A percentile compares a stretch with the other conserved stretches of the same genome.
Evolutionary conservation across 1,284 basidiomycete genomes (phyloP).

Genomic region (Apiotrichum siamense): DNA sequence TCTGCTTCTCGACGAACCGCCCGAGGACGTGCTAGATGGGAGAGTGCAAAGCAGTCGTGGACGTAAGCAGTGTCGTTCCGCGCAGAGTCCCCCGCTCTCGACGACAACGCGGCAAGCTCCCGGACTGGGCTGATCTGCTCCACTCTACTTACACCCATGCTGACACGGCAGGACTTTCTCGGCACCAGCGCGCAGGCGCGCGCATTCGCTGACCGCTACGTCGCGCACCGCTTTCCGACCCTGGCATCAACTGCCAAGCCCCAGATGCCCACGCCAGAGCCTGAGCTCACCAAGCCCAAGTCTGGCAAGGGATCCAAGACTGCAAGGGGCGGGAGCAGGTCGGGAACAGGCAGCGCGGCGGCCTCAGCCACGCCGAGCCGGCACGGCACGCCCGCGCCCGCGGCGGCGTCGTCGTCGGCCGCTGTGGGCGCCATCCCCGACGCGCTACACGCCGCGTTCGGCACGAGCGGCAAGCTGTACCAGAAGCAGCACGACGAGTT

Average conservation of each 20-base stretch:
- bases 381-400: neutral
- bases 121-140: too few relatives aligned
- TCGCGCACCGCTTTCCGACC: slow-evolving; percentile 33
- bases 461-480: slow-evolving; percentile 32
- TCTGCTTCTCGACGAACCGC: too few relatives aligned
- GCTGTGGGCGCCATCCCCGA: slow-evolving; percentile 16
- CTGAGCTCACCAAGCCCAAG: slow-evolving; percentile 4
- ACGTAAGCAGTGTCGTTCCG: too few relatives aligned
- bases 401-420: neutral
- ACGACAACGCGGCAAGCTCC: too few relatives aligned
- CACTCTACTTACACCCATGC: neutral
- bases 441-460: slow-evolving; percentile 26
- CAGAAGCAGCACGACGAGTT: slow-evolving; percentile 27
- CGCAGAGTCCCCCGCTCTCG: neutral
- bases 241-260: slow-evolving; percentile 14
- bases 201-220: slow-evolving; percentile 37
- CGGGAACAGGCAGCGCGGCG: neutral
- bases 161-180: slow-evolving; percentile 39
- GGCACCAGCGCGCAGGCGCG: slow-evolving; percentile 33
- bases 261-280: neutral
- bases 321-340: neutral
- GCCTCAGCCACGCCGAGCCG: too few relatives aligned
- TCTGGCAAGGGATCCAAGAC: slow-evolving; percentile 10
- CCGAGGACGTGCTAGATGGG: too few relatives aligned
- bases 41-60: too few relatives aligned